Base-by-base conservation (phyloP, 352 stramenopile genomes). In the Pythium dissotocum region DNA sequence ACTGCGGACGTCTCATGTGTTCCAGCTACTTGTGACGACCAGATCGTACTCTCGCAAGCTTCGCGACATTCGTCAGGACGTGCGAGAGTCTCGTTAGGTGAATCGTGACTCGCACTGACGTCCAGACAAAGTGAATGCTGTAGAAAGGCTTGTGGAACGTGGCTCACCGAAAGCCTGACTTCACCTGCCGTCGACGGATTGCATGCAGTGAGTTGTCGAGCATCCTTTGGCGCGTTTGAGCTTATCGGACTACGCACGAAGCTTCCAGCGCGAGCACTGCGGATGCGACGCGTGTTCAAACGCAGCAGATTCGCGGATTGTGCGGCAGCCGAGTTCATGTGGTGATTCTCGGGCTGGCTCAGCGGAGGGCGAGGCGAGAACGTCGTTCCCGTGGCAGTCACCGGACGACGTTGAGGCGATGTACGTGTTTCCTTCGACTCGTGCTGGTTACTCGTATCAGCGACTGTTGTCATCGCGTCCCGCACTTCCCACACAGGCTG, bases 401-500 rank as follows among this genome's bases (percentile, higher is more conserved):
- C 33, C 4, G 48, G 48, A 4, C 48, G 48, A 16, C 26, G 48
- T 33, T 54, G 48, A 33, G 48, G 48, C 18, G 48, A 54, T 18
- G n/a, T 7, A 54, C 48, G 18, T 33, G 0, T 4, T 14, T 2
- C n/a, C n/a, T 10, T 53, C 46, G 48, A 24, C 3, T 33, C 21
- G 5, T 21, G 18, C 14, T 52, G 44, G 30, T 5, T 52, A 6
- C 28, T 54, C 21, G 5, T 33, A 5, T 2, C 6, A 32, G n/a
- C 10, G 9, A 44, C 24, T 3, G 18, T 14, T 44, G 12, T 30
- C 32, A 16, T 10, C 16, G 44, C 28, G 16, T 59, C 6, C 6
- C 32, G 24, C 8, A 70, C 40, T 58, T 71, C 54, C 69, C 69
- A 79, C 2, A 79, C 36, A 14, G 72, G 53, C n/a, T 68, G 57